Percentiles rank a stretch among this genome's conserved stretches.
phyloP scores from a whole-genome alignment of 371 early-diverging fungal species.

The Aphelidium insulamus region DNA sequence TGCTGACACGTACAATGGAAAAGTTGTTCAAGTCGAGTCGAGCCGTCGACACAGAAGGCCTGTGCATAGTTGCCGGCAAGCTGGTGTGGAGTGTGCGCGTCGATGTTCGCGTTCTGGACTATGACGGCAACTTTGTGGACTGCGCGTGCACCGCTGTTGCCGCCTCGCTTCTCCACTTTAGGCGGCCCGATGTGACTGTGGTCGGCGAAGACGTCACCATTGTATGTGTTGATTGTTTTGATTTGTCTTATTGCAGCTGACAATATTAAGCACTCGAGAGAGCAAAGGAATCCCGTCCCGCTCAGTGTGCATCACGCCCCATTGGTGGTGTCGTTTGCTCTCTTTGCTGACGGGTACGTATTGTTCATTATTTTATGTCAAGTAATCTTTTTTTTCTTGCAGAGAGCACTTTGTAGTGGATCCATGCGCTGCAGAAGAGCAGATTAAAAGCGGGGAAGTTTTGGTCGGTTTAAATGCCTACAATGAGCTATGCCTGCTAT shows the following conservation, averaged over 20 bases:
- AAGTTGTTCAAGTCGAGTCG: constrained; percentile 57
- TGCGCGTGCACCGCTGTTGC: constrained; percentile 78
- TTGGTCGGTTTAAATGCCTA: constrained; percentile 73
- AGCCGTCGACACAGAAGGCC: constrained; percentile 82
- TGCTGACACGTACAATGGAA: constrained; percentile 63
- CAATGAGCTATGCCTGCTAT: constrained; percentile 68
- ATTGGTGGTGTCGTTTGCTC: constrained; percentile 69
- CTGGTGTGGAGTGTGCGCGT: constrained; percentile 83
- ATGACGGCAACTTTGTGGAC: constrained; percentile 80
- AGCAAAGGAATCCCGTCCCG: constrained; percentile 75
- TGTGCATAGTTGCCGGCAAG: constrained; percentile 88
- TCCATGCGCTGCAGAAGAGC: constrained; percentile 63
- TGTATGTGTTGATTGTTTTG: constrained; percentile 20
- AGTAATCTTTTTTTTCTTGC: neutral
- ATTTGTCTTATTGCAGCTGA: neutral
- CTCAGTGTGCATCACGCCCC: constrained; percentile 85
- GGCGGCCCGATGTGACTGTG: constrained; percentile 79
- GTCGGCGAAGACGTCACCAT: constrained; percentile 71
- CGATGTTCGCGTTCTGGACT: constrained; percentile 72
- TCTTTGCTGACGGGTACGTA: constrained; percentile 57
- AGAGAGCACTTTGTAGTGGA: constrained; percentile 60
- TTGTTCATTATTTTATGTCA: neutral
- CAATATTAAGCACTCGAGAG: constrained; percentile 41
- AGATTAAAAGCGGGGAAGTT: constrained; percentile 50
- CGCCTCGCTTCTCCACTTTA: constrained; percentile 68